Evolutionary conservation across 257 asterid species (phyloP), one percentile per base, ranked within the genome.

Genomic region (Solanum piurae): DNA sequence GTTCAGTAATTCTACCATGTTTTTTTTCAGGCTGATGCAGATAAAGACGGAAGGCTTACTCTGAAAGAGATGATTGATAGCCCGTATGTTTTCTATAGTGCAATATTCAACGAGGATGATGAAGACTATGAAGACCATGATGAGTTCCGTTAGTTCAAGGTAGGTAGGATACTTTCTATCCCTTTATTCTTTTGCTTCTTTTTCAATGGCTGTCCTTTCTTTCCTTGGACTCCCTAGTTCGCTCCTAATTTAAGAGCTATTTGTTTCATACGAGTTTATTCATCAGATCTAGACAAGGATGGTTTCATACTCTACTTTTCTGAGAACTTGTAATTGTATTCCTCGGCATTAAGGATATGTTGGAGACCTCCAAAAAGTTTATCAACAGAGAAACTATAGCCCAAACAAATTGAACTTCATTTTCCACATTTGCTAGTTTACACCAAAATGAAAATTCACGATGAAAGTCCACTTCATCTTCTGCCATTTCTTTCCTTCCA

Each of bases 51-150:
- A 21, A 94, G 96, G 49, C 92, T 97, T 86, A 91, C 94, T 87
- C 88, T 95, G 93, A 84, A 91, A 33, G 99, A 97, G 92, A 95
- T 97, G 99, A 91, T 95, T 68, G 98, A 94, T 27, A 95, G 90
- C 86, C 98, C 99, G 40, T 97, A 95, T 76, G 98, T 92, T 86
- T 97, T 97, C 94, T 97, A 97, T 64, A 94, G 98, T 60, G 98
- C 99, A 23, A 96, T 95, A 66, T 95, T 92, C 80, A 94, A 91
- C 8, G 98, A 95, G n/a, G 98, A 94, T 75, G 98, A 93, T 66
- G 96, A 93, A 8, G 95, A 93, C 4, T 97, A 95, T 60, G 96
- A 83, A 74, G 91, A 88, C 92, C 98, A 97, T 27, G 98, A 95
- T 18, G 99, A 97, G 83, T 95, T 95, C 72, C 98, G 99, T 36